Base-by-base conservation (phyloP, 225 moss, liverwort and hornwort genomes). In the Neckera pumila region DNA sequence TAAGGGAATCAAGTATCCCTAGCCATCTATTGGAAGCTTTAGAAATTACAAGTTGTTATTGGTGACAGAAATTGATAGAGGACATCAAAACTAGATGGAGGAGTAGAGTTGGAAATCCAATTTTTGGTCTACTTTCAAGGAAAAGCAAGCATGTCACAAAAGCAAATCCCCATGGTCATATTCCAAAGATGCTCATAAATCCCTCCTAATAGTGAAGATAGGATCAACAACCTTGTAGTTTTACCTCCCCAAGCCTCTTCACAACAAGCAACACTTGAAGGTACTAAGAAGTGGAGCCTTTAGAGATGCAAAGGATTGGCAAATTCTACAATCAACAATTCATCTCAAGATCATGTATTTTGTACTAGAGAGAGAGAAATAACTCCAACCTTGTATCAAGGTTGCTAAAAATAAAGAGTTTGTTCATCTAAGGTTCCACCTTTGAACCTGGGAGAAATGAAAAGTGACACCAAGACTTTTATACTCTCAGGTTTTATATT, bases 41-140 rank as follows among this genome's bases (percentile, higher is more conserved):
- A 0, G 3, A 14, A 25, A 14, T 7, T 12, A 69, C 0, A 0
- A 13, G 7, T 69, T 38, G 22, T 22, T 69, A 0, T 38, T 21
- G 2, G 23, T 22, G 22, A 38, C 7, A 25, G 5, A 4, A 14
- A 14, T 40, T 40, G 14, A 40, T 40, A 25, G 40, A 14, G 8
- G 40, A 69, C 14, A 23, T 38, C 13, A 38, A 12, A 66, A 66
- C 6, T 22, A n/a, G 12, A 69, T 38, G 38, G 38, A 12, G 4
- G 13, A 21, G 12, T 13, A 7, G 7, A n/a, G 22, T 38, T 69
- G 69, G 14, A 22, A 69, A n/a, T 7, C 12, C 12, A n/a, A 21
- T 67, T 21, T 67, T n/a, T n/a, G 67, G 2, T 12, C 7, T 67
- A 2, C 2, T 38, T 23, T 14, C 1, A 38, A 38, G 1, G 13